phyloP scores from a whole-genome alignment of 805 yeast genomes.

The Candida khao-thaluensis region DNA sequence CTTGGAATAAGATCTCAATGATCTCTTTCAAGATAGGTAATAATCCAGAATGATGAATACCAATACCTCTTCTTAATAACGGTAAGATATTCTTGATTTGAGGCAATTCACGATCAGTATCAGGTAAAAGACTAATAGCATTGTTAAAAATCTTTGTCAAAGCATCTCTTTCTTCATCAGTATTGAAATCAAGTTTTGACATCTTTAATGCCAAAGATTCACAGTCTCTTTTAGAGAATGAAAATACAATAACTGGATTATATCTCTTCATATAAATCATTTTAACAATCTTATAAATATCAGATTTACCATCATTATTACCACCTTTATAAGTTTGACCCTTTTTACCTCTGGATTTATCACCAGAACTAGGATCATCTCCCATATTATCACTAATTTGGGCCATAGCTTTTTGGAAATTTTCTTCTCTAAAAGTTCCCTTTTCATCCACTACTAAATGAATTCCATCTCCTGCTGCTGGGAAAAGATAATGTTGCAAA shows the following conservation, averaged over 20 bases:
- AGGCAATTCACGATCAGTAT: slow-evolving; percentile 86
- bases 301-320: slow-evolving; percentile 70
- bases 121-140: slow-evolving; percentile 86
- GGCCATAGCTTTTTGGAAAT: slow-evolving; percentile 98
- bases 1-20: slow-evolving; percentile 94
- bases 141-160: slow-evolving; percentile 85
- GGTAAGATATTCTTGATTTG: slow-evolving; percentile 93
- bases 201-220: slow-evolving; percentile 90
- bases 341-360: slow-evolving; percentile 61
- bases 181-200: slow-evolving; percentile 93
- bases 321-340: slow-evolving; percentile 90
- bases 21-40: slow-evolving; percentile 92
- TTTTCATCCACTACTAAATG: slow-evolving; percentile 97
- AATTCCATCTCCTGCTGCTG: slow-evolving; percentile 98
- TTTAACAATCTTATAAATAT: slow-evolving; percentile 92
- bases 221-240: slow-evolving; percentile 97
- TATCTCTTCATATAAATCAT: slow-evolving; percentile 97
- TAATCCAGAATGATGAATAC: slow-evolving; percentile 97
- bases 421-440: slow-evolving; percentile 93
- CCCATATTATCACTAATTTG: slow-evolving; percentile 80
- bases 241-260: slow-evolving; percentile 97
- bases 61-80: slow-evolving; percentile 88
- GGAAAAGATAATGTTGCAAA: slow-evolving; percentile 92
- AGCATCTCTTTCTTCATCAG: slow-evolving; percentile 90
- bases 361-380: slow-evolving; percentile 71